A percentile compares a stretch with the other conserved stretches of the same genome.
phyloP scores from a whole-genome alignment of 352 stramenopile species.

The Pythium monospermum region DNA sequence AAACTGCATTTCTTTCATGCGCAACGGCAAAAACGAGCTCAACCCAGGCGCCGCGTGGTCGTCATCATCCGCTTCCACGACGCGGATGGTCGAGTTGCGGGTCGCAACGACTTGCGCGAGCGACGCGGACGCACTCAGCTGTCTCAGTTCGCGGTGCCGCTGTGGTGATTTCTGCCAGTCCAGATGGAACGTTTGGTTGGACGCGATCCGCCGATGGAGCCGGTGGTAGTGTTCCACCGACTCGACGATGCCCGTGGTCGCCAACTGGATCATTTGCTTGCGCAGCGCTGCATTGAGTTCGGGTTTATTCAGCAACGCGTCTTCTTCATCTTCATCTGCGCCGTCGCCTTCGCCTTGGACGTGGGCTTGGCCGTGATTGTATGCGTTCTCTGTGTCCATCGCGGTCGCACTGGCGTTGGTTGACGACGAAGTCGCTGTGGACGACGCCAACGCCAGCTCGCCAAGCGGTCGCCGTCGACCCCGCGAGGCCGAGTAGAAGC shows the following conservation, averaged over 20 bases:
- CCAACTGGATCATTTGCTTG: slow-evolving; percentile 87
- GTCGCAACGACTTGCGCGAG: slow-evolving; percentile 24
- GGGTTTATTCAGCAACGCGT: slow-evolving; percentile 53
- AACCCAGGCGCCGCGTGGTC: slow-evolving; percentile 26
- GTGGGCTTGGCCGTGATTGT: not conserved
- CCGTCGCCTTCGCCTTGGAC: not conserved
- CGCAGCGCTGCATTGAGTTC: slow-evolving; percentile 83
- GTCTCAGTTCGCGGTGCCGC: slow-evolving; percentile 27
- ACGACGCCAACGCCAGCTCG: not conserved
- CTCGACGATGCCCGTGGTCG: slow-evolving; percentile 84
- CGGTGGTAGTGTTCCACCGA: slow-evolving; percentile 79
- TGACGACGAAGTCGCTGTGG: too few species aligned
- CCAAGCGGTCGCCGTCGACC: not conserved
- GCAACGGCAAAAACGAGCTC: slow-evolving; percentile 64
- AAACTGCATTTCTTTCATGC: slow-evolving; percentile 84
- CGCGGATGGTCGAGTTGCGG: slow-evolving; percentile 54
- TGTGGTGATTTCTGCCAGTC: slow-evolving; percentile 75
- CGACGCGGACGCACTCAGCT: slow-evolving; percentile 43
- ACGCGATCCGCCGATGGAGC: slow-evolving; percentile 54
- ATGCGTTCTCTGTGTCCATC: not conserved
- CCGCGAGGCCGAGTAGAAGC: slow-evolving; percentile 6
- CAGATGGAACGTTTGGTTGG: slow-evolving; percentile 78
- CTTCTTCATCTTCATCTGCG: slow-evolving; percentile 22
- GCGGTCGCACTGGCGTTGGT: not conserved
- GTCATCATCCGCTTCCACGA: slow-evolving; percentile 53